Evolutionary conservation across 2,329 filamentous ascomycete genomes (phyloP).

Genomic region (Bimuria novae-zelandiae): DNA sequence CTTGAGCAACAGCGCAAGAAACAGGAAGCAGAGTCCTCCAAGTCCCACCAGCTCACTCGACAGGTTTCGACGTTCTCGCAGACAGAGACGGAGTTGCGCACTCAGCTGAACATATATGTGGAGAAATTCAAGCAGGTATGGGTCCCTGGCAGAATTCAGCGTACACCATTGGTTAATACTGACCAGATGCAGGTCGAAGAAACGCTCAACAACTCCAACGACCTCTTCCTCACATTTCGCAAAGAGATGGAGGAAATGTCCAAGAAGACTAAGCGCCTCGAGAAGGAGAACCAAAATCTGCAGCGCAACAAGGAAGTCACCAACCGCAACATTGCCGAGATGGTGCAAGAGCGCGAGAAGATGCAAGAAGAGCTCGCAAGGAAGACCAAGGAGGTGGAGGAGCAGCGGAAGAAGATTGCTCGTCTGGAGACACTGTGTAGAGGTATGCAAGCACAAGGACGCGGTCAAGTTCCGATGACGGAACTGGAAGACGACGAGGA

Average conservation of each 20-base stretch:
- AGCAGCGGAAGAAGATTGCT: constrained; percentile 81
- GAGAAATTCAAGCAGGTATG: constrained; percentile 99
- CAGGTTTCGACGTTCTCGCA: constrained; percentile 96
- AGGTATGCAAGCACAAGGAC: constrained; percentile 93
- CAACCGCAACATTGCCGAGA: constrained; percentile 92
- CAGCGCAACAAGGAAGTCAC: constrained; percentile 93
- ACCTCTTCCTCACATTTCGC: constrained; percentile 92
- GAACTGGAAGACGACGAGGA: constrained; percentile 63
- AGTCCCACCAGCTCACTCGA: constrained; percentile 81
- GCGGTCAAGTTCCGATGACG: constrained; percentile 66
- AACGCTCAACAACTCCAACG: constrained; percentile 97
- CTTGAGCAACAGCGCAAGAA: constrained; percentile 89
- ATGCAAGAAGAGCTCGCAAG: constrained; percentile 74
- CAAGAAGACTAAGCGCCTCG: constrained; percentile 94
- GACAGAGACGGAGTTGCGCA: constrained; percentile 90
- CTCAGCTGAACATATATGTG: constrained; percentile 96
- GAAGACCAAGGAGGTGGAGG: constrained; percentile 75
- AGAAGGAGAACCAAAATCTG: constrained; percentile 92
- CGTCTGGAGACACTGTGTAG: constrained; percentile 94
- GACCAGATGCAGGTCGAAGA: constrained; percentile 85
- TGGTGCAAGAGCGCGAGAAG: constrained; percentile 89
- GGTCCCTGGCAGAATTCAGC: constrained; percentile 22
- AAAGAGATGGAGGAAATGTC: constrained; percentile 99
- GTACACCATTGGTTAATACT: constrained; percentile 48
- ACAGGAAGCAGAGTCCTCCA: constrained; percentile 78